phyloP scores from a whole-genome alignment of 495 filamentous ascomycete genomes.

The Gamarada debralockiae region DNA sequence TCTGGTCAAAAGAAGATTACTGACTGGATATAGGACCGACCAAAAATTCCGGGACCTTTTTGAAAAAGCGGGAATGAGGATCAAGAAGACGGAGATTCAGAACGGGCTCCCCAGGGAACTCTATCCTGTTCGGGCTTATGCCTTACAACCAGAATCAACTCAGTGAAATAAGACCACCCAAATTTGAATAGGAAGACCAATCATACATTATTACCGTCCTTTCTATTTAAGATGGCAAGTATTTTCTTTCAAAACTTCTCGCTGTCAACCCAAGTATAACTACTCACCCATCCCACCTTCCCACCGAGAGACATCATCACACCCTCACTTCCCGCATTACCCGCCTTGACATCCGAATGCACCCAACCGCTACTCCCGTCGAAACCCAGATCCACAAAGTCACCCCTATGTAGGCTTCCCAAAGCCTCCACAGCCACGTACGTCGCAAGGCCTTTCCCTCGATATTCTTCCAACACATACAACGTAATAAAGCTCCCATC shows the following conservation, averaged over 20 bases:
- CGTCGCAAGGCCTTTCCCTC: constrained; percentile 40
- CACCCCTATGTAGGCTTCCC: constrained; percentile 2
- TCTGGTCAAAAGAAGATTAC: neutral
- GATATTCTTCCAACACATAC: constrained; percentile 45
- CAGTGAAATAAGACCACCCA: neutral
- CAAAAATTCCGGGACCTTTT: constrained; percentile 67
- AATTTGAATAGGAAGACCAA: neutral
- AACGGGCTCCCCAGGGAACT: constrained; percentile 64
- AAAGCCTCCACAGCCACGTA: constrained; percentile 33
- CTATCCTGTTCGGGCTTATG: constrained; percentile 70
- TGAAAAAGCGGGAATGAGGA: constrained; percentile 57
- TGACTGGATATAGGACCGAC: constrained; percentile 48
- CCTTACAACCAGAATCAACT: constrained; percentile 33
- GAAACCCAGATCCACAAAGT: constrained; percentile 18
- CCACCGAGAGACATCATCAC: constrained; percentile 50
- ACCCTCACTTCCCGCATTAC: constrained; percentile 42
- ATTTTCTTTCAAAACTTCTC: constrained; percentile 11
- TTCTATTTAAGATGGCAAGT: neutral
- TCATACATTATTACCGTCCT: neutral
- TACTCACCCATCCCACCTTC: constrained; percentile 30
- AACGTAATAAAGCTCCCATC: constrained; percentile 46
- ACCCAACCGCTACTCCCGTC: constrained; percentile 32
- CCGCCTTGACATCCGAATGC: constrained; percentile 42
- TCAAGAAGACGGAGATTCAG: constrained; percentile 73
- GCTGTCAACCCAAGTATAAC: constrained; percentile 40